Conservation (phyloP, 2,329 filamentous ascomycete species). For the Colletotrichum chrysophilum region DNA sequence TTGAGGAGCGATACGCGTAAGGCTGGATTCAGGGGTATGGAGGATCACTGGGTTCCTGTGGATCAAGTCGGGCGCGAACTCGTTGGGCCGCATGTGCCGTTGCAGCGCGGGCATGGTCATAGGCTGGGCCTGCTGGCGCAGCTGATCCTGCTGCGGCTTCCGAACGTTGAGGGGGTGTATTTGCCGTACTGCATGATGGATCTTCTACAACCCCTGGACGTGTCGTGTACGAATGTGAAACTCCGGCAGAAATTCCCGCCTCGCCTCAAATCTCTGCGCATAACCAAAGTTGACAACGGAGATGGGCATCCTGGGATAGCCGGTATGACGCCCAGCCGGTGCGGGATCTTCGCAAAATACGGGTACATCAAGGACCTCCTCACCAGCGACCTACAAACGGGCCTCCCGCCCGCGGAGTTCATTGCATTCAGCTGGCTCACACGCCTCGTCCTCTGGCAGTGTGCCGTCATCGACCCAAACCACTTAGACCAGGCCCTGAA, state of each 20-base stretch:
- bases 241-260: fast-evolving
- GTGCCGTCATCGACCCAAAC: not conserved
- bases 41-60: not conserved
- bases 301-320: not conserved
- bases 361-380: not conserved
- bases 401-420: not conserved
- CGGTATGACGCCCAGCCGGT: not conserved
- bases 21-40: not conserved
- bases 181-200: not conserved
- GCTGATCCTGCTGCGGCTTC: not conserved
- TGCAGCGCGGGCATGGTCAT: not conserved
- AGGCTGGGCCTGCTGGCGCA: not conserved
- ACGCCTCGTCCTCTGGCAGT: not conserved
- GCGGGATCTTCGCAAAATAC: not conserved
- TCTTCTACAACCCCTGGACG: not conserved
- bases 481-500: not conserved
- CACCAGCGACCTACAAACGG: not conserved
- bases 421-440: not conserved
- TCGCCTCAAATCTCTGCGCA: fast-evolving
- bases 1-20: fast-evolving
- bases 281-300: not conserved
- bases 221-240: not conserved
- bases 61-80: fast-evolving
- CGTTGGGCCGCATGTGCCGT: fast-evolving
- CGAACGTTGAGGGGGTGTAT: fast-evolving